phyloP scores from a whole-genome alignment of 164 flowering plant species.

The Warburgia ugandensis region DNA sequence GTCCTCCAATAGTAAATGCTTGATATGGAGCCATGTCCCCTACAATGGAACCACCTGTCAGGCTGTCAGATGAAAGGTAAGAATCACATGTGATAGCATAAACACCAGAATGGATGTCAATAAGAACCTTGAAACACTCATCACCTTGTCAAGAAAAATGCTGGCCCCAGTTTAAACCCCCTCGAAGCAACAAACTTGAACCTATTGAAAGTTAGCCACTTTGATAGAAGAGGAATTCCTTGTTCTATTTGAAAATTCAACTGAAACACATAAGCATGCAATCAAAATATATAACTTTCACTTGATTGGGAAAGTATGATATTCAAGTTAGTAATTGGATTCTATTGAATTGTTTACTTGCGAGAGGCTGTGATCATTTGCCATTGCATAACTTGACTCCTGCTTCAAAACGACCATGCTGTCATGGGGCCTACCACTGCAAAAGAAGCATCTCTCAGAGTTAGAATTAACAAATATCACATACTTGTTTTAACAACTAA shows the following conservation, averaged over 20 bases:
- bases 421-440: constrained; percentile 75
- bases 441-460: constrained; percentile 10
- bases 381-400: constrained; percentile 72
- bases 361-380: constrained; percentile 57
- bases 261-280: constrained; percentile 29
- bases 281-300: no score
- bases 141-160: constrained; percentile 77
- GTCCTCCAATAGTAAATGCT: constrained; percentile 92
- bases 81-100: not conserved
- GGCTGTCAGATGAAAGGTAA: constrained; percentile 37
- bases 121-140: not conserved
- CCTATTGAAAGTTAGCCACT: constrained; percentile 81
- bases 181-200: constrained; percentile 81
- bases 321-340: no score
- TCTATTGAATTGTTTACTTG: constrained; percentile 48
- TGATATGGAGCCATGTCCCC: constrained; percentile 99
- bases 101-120: not conserved
- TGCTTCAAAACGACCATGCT: constrained; percentile 86
- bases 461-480: not conserved
- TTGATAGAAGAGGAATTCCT: constrained; percentile 82
- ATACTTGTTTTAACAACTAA: no score
- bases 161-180: constrained; percentile 78
- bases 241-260: constrained; percentile 84
- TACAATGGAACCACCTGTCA: constrained; percentile 91
- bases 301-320: no score